phyloP scores from a whole-genome alignment of 768 basidiomycete species.

The Phlebiopsis gigantea region DNA sequence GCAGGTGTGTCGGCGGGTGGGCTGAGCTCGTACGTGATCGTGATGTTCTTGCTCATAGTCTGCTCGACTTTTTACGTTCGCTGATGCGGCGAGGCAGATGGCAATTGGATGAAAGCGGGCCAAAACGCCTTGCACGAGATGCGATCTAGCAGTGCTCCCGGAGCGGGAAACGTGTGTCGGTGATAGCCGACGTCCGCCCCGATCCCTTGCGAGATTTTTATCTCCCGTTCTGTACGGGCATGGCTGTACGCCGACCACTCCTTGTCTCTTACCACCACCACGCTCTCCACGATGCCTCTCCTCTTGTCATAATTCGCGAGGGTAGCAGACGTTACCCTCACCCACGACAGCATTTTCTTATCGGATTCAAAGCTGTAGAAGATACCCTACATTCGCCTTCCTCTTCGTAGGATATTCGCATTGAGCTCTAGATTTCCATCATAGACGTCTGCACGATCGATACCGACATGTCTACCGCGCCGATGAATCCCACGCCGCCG shows the following conservation, averaged over 20 bases:
- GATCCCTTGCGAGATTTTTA: slow-evolving; percentile 1
- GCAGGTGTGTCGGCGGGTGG: slow-evolving; percentile 30
- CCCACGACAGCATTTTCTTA: slow-evolving; percentile 3
- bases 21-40: slow-evolving; percentile 39
- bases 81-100: slow-evolving; percentile 7
- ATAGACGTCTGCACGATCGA: slow-evolving; percentile 3
- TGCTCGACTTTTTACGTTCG: neutral
- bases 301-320: slow-evolving; percentile 50
- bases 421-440: neutral
- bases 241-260: neutral
- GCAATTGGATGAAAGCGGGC: slow-evolving; percentile 8
- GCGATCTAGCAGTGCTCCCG: too few relatives aligned
- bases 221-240: too few relatives aligned
- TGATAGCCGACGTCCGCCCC: slow-evolving; percentile 8
- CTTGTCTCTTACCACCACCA: slow-evolving; percentile 4
- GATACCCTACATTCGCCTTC: slow-evolving; percentile 19
- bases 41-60: slow-evolving; percentile 27
- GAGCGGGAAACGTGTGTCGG: slow-evolving; percentile 10
- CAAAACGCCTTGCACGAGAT: slow-evolving; percentile 4
- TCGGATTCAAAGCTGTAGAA: slow-evolving; percentile 19
- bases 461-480: neutral
- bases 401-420: slow-evolving; percentile 8
- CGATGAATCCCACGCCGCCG: slow-evolving; percentile 29
- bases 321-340: slow-evolving; percentile 31
- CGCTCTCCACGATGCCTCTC: slow-evolving; percentile 39